These are phyloP conservation scores for Blastocystis sp. DNA, from an alignment of 352 stramenopile species.

Conservation along the genomic window DNA sequence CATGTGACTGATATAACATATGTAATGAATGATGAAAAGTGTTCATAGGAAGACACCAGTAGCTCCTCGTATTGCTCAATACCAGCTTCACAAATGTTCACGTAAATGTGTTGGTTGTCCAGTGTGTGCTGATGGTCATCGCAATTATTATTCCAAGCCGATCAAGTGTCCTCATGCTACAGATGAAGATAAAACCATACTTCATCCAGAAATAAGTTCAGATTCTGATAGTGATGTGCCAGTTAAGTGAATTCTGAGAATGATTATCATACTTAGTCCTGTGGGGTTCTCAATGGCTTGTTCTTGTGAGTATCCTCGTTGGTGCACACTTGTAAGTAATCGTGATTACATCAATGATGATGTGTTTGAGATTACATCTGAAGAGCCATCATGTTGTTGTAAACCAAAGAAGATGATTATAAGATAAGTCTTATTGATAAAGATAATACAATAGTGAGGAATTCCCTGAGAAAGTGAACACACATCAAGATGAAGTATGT, in stretches of 20 bases:
- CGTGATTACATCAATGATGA: slow-evolving; percentile 41
- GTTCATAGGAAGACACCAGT: slow-evolving; percentile 24
- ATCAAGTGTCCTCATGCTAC: slow-evolving; percentile 12
- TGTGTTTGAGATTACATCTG: slow-evolving; percentile 38
- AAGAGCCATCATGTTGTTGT: slow-evolving; percentile 38
- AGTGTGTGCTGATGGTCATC: slow-evolving; percentile 32
- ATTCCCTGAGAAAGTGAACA: not conserved
- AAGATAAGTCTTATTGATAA: not conserved
- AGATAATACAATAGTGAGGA: not conserved
- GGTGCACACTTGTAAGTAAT: slow-evolving; percentile 43
- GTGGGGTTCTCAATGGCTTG: slow-evolving; percentile 4
- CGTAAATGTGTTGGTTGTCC: slow-evolving; percentile 18
- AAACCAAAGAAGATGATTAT: not conserved
- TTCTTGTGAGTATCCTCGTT: slow-evolving; percentile 39
- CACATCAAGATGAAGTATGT: not conserved
- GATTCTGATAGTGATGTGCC: not conserved
- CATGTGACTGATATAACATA: slow-evolving; percentile 49
- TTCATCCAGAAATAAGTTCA: not conserved
- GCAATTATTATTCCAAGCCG: slow-evolving; percentile 46
- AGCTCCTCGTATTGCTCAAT: slow-evolving; percentile 2
- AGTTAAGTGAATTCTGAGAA: not conserved
- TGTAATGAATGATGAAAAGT: not conserved
- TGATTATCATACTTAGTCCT: not conserved
- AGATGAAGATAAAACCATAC: not conserved
- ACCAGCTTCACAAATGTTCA: slow-evolving; percentile 12